These are phyloP conservation scores for Gossypium turneri DNA, from an alignment of 345 rosid genomes.

Conservation along the genomic window DNA sequence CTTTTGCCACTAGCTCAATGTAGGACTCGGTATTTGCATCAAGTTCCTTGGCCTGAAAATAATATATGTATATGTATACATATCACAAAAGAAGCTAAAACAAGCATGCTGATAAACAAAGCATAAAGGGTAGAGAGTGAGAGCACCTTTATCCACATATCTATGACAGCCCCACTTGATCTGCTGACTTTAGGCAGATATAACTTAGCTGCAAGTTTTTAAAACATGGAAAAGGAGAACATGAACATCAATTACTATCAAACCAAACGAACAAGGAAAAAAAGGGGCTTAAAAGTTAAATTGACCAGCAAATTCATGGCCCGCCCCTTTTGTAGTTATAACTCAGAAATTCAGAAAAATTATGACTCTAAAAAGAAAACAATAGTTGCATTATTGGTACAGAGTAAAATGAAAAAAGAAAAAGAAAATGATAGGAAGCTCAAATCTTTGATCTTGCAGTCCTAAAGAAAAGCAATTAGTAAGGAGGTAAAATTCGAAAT, in stretches of 20 bases:
- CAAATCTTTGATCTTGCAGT: not conserved
- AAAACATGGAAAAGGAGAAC: conserved; percentile 4
- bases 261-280: not conserved
- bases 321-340: too few relatives aligned
- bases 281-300: not conserved
- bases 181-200: conserved; percentile 66
- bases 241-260: not conserved
- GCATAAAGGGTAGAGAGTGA: not conserved
- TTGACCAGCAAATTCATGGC: not conserved
- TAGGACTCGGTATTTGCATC: conserved; percentile 64
- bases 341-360: not conserved
- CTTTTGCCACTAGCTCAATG: conserved; percentile 71
- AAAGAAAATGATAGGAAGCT: not conserved
- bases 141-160: conserved; percentile 85
- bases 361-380: not conserved
- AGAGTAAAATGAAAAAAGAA: not conserved
- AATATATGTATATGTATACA: not conserved
- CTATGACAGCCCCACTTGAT: conserved; percentile 78
- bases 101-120: not conserved
- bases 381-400: not conserved
- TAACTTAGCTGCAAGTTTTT: conserved; percentile 56
- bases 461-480: not conserved
- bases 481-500: not conserved
- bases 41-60: conserved; percentile 70
- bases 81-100: conserved; percentile 12